phyloP scores from a whole-genome alignment of 2,329 filamentous ascomycete genomes.

The Cladosporium phlei region DNA sequence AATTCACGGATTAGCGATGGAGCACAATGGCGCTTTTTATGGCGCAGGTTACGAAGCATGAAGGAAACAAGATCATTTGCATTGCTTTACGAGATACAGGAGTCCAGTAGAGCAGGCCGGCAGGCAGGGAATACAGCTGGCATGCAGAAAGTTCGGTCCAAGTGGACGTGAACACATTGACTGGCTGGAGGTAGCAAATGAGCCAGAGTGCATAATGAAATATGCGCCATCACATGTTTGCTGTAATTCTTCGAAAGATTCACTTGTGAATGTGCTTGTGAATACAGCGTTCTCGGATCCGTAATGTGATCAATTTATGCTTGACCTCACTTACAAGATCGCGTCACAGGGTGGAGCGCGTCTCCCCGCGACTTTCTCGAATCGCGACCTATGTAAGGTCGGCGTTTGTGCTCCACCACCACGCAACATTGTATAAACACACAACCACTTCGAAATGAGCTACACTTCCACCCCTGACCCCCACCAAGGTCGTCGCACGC shows the following conservation, averaged over 20 bases:
- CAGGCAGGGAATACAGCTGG: too few species aligned
- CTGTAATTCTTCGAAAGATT: too few species aligned
- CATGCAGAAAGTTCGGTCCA: too few species aligned
- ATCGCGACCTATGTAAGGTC: background rate
- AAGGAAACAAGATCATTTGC: background rate
- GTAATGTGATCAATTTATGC: too few species aligned
- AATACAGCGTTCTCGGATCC: background rate
- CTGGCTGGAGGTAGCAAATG: too few species aligned
- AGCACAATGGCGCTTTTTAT: constrained; percentile 10
- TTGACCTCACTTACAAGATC: constrained; percentile 5
- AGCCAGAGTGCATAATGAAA: too few species aligned
- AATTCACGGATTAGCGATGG: constrained; percentile 10
- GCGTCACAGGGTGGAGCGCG: constrained; percentile 4
- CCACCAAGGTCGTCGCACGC: constrained; percentile 20
- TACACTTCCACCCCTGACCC: constrained; percentile 14
- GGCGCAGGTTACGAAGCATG: constrained; percentile 12
- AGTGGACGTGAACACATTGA: background rate
- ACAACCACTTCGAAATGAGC: constrained; percentile 8
- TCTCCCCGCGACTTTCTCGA: constrained; percentile 7
- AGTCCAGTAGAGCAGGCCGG: too few species aligned
- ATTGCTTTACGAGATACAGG: background rate
- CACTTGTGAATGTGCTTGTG: too few species aligned
- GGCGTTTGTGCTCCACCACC: background rate
- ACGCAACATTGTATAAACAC: background rate
- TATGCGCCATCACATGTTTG: too few species aligned